Conservation (phyloP, 371 early-diverging fungal genomes). For the Batrachochytrium dendrobatidis region DNA sequence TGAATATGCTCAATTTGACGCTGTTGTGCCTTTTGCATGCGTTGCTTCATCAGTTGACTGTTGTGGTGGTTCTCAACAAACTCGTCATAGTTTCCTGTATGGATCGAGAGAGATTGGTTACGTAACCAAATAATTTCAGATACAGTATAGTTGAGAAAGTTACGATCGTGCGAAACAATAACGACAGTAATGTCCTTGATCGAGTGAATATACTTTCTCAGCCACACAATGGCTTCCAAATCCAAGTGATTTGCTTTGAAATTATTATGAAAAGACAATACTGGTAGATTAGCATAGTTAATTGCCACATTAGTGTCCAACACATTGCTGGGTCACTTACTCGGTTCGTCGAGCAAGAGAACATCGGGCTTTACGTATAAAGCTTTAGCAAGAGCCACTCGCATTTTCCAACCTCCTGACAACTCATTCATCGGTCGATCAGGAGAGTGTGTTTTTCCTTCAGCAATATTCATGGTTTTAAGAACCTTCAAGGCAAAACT, state of each 20-base stretch:
- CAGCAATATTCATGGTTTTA: conserved; percentile 39
- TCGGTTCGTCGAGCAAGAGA: conserved; percentile 84
- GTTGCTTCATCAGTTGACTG: conserved; percentile 20
- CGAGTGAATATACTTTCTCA: conserved; percentile 58
- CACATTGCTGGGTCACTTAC: too few relatives aligned
- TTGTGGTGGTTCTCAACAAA: conserved; percentile 59
- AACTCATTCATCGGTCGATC: conserved; percentile 28
- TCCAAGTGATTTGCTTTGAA: conserved; percentile 65
- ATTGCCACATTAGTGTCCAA: too few relatives aligned
- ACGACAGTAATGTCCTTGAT: conserved; percentile 55
- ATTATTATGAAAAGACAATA: conserved; percentile 1
- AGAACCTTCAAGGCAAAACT: conserved; percentile 54
- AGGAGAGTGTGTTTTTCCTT: conserved; percentile 23
- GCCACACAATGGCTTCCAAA: conserved; percentile 71
- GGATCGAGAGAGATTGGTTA: conserved; percentile 55
- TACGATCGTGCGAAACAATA: conserved; percentile 74
- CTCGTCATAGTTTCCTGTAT: conserved; percentile 68
- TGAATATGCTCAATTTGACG: conserved; percentile 53
- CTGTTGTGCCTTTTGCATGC: conserved; percentile 34
- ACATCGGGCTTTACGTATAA: conserved; percentile 69
- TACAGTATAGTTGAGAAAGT: conserved; percentile 59
- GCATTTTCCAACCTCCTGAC: conserved; percentile 88
- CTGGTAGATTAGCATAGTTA: neutral
- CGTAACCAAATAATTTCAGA: conserved; percentile 65
- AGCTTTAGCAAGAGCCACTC: conserved; percentile 75